Evolutionary conservation across 2,329 filamentous ascomycete genomes (phyloP).

Genomic region (Aspergillus niger): DNA sequence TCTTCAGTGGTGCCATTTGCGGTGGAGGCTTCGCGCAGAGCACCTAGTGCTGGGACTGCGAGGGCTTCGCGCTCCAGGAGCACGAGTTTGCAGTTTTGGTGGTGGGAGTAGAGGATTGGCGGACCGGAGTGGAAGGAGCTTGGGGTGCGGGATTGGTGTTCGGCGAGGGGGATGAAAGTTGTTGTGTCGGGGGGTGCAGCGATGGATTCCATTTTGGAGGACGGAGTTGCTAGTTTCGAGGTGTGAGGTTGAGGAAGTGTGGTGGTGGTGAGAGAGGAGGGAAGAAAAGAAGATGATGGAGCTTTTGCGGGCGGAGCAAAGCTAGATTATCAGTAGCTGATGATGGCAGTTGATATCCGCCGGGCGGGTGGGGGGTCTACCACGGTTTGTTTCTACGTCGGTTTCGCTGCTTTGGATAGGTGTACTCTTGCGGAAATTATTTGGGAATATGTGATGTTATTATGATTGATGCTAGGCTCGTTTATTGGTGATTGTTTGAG

Average conservation of each 20-base stretch:
- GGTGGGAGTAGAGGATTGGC: slow-evolving; percentile 51
- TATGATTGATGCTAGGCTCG: not conserved
- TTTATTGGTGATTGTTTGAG: not conserved
- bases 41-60: slow-evolving; percentile 36
- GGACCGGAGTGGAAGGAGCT: slow-evolving; percentile 51
- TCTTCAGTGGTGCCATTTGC: slow-evolving; percentile 16
- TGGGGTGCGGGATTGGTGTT: slow-evolving; percentile 52
- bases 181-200: slow-evolving; percentile 40
- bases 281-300: not conserved
- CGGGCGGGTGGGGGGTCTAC: not conserved
- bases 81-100: slow-evolving; percentile 47
- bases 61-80: slow-evolving; percentile 44
- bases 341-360: not conserved
- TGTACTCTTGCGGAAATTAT: not conserved
- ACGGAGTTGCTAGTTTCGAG: not conserved
- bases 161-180: slow-evolving; percentile 46
- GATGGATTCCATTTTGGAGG: slow-evolving; percentile 46
- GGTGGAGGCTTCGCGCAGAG: slow-evolving; percentile 26
- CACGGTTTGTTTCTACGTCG: not conserved
- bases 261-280: not conserved
- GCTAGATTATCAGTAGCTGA: not conserved
- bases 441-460: not conserved
- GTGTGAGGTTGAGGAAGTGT: slow-evolving; percentile 14
- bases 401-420: not conserved
- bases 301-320: slow-evolving; percentile 5